Evolutionary conservation across 768 basidiomycete genomes (phyloP), one percentile per base, ranked within the genome.

Genomic region (Amanita jacksonii): DNA sequence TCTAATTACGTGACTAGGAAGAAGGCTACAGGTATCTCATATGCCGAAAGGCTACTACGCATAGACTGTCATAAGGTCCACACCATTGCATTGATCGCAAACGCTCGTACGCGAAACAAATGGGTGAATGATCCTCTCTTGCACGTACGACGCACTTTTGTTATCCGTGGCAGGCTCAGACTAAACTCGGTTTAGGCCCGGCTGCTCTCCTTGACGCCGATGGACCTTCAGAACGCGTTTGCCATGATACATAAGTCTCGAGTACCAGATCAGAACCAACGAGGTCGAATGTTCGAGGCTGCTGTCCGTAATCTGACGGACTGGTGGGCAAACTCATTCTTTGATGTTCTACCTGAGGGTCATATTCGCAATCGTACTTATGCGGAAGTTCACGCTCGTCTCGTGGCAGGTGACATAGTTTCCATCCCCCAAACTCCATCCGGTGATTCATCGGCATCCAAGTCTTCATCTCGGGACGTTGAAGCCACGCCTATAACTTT

Each of bases 51-150:
- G 9, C 65, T 81, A 32, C 58, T 79, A 7, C 74, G 92, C 25
- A 75, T 93, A 36, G 76, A 84, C 46, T 80, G 77, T 43, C 94
- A 98, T 66, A 93, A 94, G 62, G 68, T 90, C 10, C 96, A 99
- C 53, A 87, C 90, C 7, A 63, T 93, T 8, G 66, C 75, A n/a
- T 69, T 96, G 10, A 71, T 98, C 9, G 73, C 75, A 10, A 89
- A 82, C 56, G 86, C 81, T 4, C 62, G 69, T 35, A 62, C 77
- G 16, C 76, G 96, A 31, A 98, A 99, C 56, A 67, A 65, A 46
- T 94, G 86, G 85, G 54, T 89, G 10, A 91, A 88, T 43, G 87
- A 96, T 53, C 63, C 68, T 1, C 64, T 94, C 8, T 66, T 98
- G 22, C 90, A 94, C 54, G 93, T 91, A 56, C 41, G 78, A 63